Evolutionary conservation across 225 moss, liverwort and hornwort genomes (phyloP), one percentile per base, ranked within the genome.

Genomic region (Sphagnum tenellum): DNA sequence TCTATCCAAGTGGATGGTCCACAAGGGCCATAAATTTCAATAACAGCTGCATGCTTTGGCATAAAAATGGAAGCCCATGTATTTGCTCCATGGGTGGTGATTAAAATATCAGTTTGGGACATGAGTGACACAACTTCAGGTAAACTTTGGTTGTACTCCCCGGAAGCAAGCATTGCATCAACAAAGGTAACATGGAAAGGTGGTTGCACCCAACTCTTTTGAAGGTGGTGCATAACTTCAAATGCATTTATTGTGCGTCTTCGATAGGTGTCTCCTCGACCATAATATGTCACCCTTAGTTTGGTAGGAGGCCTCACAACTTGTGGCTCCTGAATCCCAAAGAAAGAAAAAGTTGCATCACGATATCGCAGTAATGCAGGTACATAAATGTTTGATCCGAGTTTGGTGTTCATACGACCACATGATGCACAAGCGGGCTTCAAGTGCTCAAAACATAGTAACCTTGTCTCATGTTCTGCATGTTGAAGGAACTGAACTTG

Each of bases 21-120:
- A 7, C 96, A 98, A 0, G 93, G 93, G 9, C 92, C 96, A 12
- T 78, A 76, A 29, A 93, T 71, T 69, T 98, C 90, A 48, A 98
- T 74, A 71, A 93, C 90, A 1, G 73, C 92, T 44, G 80, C 78
- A 3, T 74, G 72, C 73, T 79, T 75, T 50, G 92, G 90, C 92
- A 93, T 73, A 73, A 98, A 92, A 2, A 98, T 0, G 9, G 87
- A 63, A 8, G 92, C 89, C 96, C 96, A 98, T 0, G 92, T 93
- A 60, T 86, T 93, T 2, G 90, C 96, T 3, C 96, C 93, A 55
- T 93, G 93, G 0, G 89, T 77, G 1, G 96, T 98, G 55, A 98
- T 88, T 13, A 76, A 73, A 12, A 98, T 75, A 7, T 98, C 96
- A 3, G 88, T 88, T 29, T 89, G 88, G 61, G 92, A 88, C 78